Conservation (phyloP, 805 yeast genomes). For the Danielozyma ontarioensis region DNA sequence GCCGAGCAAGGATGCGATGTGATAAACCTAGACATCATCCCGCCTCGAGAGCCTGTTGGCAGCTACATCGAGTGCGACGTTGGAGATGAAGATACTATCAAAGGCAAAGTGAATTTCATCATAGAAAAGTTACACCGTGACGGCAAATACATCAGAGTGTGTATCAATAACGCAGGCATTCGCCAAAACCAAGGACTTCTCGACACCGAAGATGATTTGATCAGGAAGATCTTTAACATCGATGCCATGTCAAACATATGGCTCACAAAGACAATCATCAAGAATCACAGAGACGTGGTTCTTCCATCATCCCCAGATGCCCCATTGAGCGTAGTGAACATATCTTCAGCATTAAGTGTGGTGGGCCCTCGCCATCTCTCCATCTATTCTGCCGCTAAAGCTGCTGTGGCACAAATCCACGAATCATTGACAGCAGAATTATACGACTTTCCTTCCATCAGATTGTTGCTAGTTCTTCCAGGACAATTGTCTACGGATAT, state of each 20-base stretch:
- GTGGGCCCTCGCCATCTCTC: constrained; percentile 46
- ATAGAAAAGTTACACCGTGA: constrained; percentile 2
- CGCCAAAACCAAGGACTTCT: constrained; percentile 31
- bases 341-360: constrained; percentile 45
- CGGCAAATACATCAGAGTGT: constrained; percentile 18
- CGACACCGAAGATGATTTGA: constrained; percentile 13
- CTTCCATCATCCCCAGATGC: constrained; percentile 2
- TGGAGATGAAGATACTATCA: constrained; percentile 10
- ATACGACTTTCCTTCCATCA: constrained; percentile 14
- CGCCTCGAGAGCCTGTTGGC: constrained; percentile 13
- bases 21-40: constrained; percentile 25
- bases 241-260: constrained; percentile 29
- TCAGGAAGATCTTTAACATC: constrained; percentile 22
- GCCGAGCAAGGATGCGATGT: constrained; percentile 13
- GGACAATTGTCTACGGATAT: constrained; percentile 48
- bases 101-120: constrained; percentile 9
- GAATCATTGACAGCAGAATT: constrained; percentile 43
- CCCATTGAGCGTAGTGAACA: constrained; percentile 32
- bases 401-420: constrained; percentile 39
- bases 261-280: constrained; percentile 4
- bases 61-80: constrained; percentile 21
- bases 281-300: constrained; percentile 11
- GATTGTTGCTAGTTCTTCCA: constrained; percentile 38
- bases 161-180: constrained; percentile 48
- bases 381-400: constrained; percentile 46